Conservation (phyloP, 2,329 filamentous ascomycete genomes). For the Botrytis cinerea region DNA sequence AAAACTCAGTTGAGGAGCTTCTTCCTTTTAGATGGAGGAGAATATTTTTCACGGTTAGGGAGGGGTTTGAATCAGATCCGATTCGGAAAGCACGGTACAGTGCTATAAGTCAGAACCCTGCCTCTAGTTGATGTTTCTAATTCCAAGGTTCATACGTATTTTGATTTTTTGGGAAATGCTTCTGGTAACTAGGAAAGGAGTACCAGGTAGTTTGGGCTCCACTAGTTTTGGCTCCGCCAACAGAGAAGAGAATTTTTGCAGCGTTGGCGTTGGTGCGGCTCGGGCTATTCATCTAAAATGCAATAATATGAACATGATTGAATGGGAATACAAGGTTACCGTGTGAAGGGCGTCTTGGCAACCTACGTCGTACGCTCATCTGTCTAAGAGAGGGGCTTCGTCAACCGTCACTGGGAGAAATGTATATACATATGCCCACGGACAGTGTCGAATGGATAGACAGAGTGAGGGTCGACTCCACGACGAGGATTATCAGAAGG, state of each 20-base stretch:
- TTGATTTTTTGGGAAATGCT: background rate
- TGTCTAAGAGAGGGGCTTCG: background rate
- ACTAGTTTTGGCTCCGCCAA: constrained; percentile 8
- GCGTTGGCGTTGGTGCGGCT: constrained; percentile 24
- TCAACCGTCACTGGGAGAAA: background rate
- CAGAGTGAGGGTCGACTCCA: background rate
- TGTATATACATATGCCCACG: background rate
- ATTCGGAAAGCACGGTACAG: constrained; percentile 22
- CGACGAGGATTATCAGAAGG: constrained; percentile 8
- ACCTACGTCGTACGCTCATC: background rate
- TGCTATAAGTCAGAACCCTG: background rate
- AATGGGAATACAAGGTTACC: background rate
- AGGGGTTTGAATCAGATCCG: constrained; percentile 15
- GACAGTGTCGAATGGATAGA: background rate
- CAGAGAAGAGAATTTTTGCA: constrained; percentile 8
- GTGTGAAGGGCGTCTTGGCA: constrained; percentile 3
- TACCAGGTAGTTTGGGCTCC: constrained; percentile 13
- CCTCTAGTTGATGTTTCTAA: background rate
- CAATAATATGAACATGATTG: constrained; percentile 14
- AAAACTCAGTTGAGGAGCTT: constrained; percentile 26
- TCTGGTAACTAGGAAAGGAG: background rate
- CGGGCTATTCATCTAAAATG: constrained; percentile 18
- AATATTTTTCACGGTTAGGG: constrained; percentile 13
- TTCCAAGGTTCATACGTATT: constrained; percentile 3
- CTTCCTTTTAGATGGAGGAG: constrained; percentile 23